phyloP scores from a whole-genome alignment of 2,329 filamentous ascomycete species.

The Sclerotinia trifoliorum region DNA sequence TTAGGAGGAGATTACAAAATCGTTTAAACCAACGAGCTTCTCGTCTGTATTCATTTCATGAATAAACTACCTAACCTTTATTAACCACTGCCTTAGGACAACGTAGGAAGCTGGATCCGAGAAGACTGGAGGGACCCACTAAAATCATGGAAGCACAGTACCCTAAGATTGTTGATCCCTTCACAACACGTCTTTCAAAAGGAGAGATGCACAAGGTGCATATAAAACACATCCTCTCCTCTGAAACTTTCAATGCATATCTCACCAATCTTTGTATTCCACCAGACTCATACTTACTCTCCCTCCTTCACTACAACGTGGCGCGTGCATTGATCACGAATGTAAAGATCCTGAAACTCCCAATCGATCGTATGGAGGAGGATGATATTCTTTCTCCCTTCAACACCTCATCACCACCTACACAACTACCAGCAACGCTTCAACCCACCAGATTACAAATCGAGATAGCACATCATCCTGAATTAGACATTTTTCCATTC shows the following conservation, averaged over 20 bases:
- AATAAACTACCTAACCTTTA: background rate
- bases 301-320: conserved; percentile 43
- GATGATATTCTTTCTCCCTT: conserved; percentile 30
- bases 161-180: background rate
- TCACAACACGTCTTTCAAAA: background rate
- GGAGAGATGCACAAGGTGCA: conserved; percentile 11
- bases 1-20: conserved; percentile 37
- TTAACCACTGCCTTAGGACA: background rate
- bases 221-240: background rate
- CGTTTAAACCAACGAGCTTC: conserved; percentile 36
- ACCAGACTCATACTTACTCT: conserved; percentile 37
- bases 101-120: conserved; percentile 1
- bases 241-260: conserved; percentile 22
- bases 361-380: conserved; percentile 25
- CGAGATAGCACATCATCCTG: conserved; percentile 44
- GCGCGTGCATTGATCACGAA: conserved; percentile 42
- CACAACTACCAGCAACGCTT: conserved; percentile 30
- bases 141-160: background rate
- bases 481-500: conserved; percentile 42
- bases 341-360: conserved; percentile 36
- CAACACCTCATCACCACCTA: background rate
- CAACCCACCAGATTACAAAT: conserved; percentile 44
- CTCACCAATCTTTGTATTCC: conserved; percentile 23
- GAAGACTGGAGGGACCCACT: background rate
- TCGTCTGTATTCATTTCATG: conserved; percentile 28